A percentile compares a stretch with the other conserved stretches of the same genome.
These are phyloP conservation scores for Dothistroma pini DNA, from an alignment of 2,329 filamentous ascomycete species.

Conservation along the genomic window DNA sequence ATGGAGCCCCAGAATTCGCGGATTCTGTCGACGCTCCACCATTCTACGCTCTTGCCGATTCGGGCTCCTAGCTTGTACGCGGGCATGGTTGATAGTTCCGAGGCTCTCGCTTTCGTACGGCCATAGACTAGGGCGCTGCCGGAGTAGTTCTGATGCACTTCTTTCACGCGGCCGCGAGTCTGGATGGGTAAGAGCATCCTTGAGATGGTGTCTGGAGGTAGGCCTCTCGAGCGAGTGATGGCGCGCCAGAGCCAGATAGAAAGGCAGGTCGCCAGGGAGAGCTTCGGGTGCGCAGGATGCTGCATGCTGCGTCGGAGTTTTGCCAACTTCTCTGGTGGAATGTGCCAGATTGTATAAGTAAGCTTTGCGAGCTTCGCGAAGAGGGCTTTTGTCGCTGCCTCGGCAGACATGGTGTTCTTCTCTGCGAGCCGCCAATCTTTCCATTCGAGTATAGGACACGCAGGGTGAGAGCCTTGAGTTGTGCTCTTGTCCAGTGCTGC, in stretches of 20 bases:
- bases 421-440: constrained; percentile 14
- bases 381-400: constrained; percentile 4
- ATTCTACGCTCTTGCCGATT: constrained; percentile 13
- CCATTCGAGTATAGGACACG: constrained; percentile 14
- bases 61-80: constrained; percentile 6
- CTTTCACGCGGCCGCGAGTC: constrained; percentile 13
- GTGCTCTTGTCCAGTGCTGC: constrained; percentile 14
- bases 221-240: constrained; percentile 9
- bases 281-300: constrained; percentile 3
- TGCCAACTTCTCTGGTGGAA: constrained; percentile 8
- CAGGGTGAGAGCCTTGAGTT: constrained; percentile 9
- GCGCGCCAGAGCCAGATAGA: constrained; percentile 13
- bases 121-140: constrained; percentile 18
- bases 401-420: constrained; percentile 8
- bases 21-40: constrained; percentile 14
- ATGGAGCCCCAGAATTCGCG: constrained; percentile 20
- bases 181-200: constrained; percentile 11
- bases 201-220: constrained; percentile 7
- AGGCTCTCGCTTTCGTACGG: constrained; percentile 13
- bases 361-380: constrained; percentile 8
- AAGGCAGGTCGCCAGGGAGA: constrained; percentile 13
- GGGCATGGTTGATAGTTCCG: constrained; percentile 5
- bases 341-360: constrained; percentile 11
- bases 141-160: constrained; percentile 13
- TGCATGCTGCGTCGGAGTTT: constrained; percentile 9